These are phyloP conservation scores for Candida tammaniensis DNA, from an alignment of 805 yeast species.

Conservation along the genomic window DNA sequence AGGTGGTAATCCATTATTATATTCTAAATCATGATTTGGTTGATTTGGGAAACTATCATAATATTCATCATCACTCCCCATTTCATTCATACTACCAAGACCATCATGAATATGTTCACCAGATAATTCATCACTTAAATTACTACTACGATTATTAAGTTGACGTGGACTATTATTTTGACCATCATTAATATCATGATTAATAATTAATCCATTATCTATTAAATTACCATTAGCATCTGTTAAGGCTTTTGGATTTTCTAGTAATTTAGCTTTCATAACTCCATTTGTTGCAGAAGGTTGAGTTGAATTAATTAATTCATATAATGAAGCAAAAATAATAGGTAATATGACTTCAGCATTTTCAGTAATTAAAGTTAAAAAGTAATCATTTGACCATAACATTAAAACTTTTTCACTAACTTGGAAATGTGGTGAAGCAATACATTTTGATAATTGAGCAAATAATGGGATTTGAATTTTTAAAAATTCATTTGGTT, in stretches of 20 bases:
- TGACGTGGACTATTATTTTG: slow-evolving; percentile 19
- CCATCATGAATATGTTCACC: slow-evolving; percentile 10
- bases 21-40: slow-evolving; percentile 30
- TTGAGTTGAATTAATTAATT: slow-evolving; percentile 58
- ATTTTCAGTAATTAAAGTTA: slow-evolving; percentile 85
- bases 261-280: slow-evolving; percentile 35
- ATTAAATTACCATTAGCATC: slow-evolving; percentile 45
- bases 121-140: slow-evolving; percentile 4
- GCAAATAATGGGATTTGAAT: slow-evolving; percentile 92
- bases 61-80: slow-evolving; percentile 43
- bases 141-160: slow-evolving; percentile 14
- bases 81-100: slow-evolving; percentile 23
- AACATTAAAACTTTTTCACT: slow-evolving; percentile 91
- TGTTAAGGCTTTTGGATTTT: slow-evolving; percentile 35
- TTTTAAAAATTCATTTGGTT: slow-evolving; percentile 86
- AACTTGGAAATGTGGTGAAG: slow-evolving; percentile 96
- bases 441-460: slow-evolving; percentile 88
- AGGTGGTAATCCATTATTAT: slow-evolving; percentile 31
- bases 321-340: slow-evolving; percentile 85
- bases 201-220: slow-evolving; percentile 33
- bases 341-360: slow-evolving; percentile 92
- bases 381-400: slow-evolving; percentile 93
- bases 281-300: slow-evolving; percentile 41
- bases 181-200: slow-evolving; percentile 14
- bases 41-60: slow-evolving; percentile 37